Evolutionary conservation across 371 early-diverging fungal species (phyloP), one percentile per base, ranked within the genome.

Genomic region (Apophysomyces variabilis): DNA sequence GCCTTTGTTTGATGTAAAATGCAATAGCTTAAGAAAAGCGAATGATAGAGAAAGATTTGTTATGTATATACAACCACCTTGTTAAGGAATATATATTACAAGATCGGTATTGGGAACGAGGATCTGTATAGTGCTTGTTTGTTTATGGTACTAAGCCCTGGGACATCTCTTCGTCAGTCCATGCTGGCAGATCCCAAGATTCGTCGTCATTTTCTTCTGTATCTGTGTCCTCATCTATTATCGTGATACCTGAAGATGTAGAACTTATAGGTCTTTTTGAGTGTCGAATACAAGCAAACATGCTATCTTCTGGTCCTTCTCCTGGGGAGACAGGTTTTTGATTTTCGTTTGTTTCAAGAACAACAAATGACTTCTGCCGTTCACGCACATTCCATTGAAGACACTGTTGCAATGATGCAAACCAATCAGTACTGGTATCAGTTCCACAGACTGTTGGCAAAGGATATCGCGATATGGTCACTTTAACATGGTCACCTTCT

Each of bases 401-500:
- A 68, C 93, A 93, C 18, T 90, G 77, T 14, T 85, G 85, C 5
- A 95, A 79, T 37, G 91, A 90, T 77, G 67, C 94, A 93, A 5
- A 96, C 87, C 65, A 63, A 54, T 26, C 18, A 35, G 60, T 72
- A 64, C 93, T 92, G 3, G 93, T 88, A 41, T 63, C 63, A 38
- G 47, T 45, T 1, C 61, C 45, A 38, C 65, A 61, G 38, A 68
- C 72, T 0, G 96, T 95, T 18, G 95, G 95, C 58, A 97, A 84
- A 16, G 97, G 93, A 71, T 87, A 95, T 57, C 87, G 86, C 37
- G 93, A 93, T 32, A 93, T 85, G 1, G 89, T 92, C 38, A 98
- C 89, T 62, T 87, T 87, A 58, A 98, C 89, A 69, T 90, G 90
- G 69, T 98, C 98, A 14, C 98, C 98, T 61, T 88, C 87, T 87